A percentile compares a stretch with the other conserved stretches of the same genome.
Conservation (phyloP, 768 basidiomycete species). For the Boletus rubroflammeus region DNA sequence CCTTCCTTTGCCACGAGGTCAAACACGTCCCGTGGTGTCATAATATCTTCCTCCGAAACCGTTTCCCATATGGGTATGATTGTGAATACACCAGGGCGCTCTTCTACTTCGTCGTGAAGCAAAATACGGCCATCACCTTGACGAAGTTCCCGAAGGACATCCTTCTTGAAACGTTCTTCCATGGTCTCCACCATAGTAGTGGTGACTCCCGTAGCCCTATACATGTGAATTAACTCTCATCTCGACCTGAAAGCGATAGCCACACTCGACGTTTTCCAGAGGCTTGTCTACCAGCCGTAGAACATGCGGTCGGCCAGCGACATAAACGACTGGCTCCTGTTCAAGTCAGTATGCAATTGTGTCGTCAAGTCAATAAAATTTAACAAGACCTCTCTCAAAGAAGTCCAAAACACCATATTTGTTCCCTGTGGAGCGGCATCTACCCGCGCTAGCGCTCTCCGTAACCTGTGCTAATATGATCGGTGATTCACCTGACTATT, state of each 20-base stretch:
- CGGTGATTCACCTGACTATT: background rate
- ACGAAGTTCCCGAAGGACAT: slow-evolving; percentile 80
- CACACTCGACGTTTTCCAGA: slow-evolving; percentile 91
- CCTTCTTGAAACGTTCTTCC: slow-evolving; percentile 84
- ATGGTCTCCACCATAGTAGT: slow-evolving; percentile 88
- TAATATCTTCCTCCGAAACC: slow-evolving; percentile 73
- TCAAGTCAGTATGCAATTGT: slow-evolving; percentile 1
- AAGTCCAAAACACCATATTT: slow-evolving; percentile 90
- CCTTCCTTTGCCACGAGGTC: slow-evolving; percentile 72
- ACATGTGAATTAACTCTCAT: background rate
- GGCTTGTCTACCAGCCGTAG: slow-evolving; percentile 84
- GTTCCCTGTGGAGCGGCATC: slow-evolving; percentile 75
- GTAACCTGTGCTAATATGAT: slow-evolving; percentile 46
- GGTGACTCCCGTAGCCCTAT: slow-evolving; percentile 88
- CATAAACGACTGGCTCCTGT: slow-evolving; percentile 90
- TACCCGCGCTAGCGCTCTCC: slow-evolving; percentile 73
- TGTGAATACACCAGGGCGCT: slow-evolving; percentile 82
- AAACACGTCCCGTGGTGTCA: slow-evolving; percentile 85
- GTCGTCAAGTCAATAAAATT: background rate
- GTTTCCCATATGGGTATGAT: slow-evolving; percentile 96
- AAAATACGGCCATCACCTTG: slow-evolving; percentile 71
- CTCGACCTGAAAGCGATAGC: background rate
- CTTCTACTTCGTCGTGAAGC: slow-evolving; percentile 94
- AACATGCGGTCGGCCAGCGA: slow-evolving; percentile 85
- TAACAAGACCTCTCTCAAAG: slow-evolving; percentile 73